Base-by-base conservation (phyloP, 768 basidiomycete genomes). In the Suillus tomentosus region DNA sequence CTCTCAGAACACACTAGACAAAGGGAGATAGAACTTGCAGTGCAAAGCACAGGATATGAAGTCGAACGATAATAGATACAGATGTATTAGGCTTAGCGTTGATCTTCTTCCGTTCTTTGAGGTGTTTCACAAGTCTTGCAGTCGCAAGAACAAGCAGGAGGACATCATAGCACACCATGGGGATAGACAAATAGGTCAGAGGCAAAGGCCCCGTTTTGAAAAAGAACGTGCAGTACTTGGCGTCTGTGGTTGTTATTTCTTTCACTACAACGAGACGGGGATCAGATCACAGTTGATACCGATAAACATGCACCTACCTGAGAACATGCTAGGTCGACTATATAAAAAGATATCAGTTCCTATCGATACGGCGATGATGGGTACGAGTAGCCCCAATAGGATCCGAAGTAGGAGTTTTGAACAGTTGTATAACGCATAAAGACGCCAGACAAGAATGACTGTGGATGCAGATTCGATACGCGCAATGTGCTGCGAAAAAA, bases 401-500 rank as follows among this genome's bases (percentile, higher is more conserved):
- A 56, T 1, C 37, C 36, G 10, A 22, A 56, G 55, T 8, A 56
- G 55, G n/a, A 22, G 36, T 4, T 56, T 56, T 8, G 55, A 56
- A 22, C 55, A 14, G 36, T 37, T 14, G 22, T 56, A 56, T 22
- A 56, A 1, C 3, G 55, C 55, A 22, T 56, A 56, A 15, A 56
- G 55, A 22, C 55, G 55, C 55, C 55, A 56, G 7, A 56, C 37
- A 14, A 56, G 55, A 56, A 56, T 37, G 7, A 22, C 55, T 56
- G 36, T 13, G 6, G 14, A 9, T 37, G 55, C 55, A 37, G 22
- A 37, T 37, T 37, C 36, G 13, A n/a, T 22, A 13, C 14, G 22
- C 4, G 8, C 36, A 39, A 56, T 22, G 36, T 37, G 55, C 7
- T 15, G n/a, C 7, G n/a, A 8, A 19, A 56, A 19, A 55, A 36